These are phyloP conservation scores for Saussurea involucrata DNA, from an alignment of 129 eudicot species.

Conservation along the genomic window DNA sequence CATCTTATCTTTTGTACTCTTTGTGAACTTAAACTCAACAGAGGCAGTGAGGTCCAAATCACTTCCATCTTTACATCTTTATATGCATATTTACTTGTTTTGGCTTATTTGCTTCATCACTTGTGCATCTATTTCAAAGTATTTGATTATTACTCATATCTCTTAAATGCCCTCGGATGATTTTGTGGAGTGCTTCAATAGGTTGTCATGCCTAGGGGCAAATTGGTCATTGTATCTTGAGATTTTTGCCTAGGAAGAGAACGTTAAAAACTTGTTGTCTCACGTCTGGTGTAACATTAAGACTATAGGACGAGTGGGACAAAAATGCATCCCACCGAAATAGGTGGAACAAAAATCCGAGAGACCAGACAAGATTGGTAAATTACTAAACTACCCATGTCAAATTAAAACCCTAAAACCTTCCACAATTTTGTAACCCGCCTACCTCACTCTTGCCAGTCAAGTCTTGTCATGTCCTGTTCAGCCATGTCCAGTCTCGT, in stretches of 20 bases:
- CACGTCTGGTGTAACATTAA: no score
- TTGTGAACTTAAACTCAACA: slow-evolving; percentile 63
- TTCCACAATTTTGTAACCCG: not conserved
- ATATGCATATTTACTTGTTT: not conserved
- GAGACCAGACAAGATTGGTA: not conserved
- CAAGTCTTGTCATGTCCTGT: no score
- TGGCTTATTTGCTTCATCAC: not conserved
- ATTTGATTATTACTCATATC: not conserved
- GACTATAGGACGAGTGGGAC: no score
- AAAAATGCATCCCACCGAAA: not conserved
- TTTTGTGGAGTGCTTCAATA: not conserved
- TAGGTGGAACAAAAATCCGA: not conserved
- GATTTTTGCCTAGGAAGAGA: not conserved
- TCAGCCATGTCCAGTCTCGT: not conserved
- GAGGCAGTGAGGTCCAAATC: slow-evolving; percentile 65
- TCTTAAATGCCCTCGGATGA: not conserved
- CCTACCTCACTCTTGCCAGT: no score
- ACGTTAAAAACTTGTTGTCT: not conserved
- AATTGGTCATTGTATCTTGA: not conserved
- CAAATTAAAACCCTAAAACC: not conserved
- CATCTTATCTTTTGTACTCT: slow-evolving; percentile 55
- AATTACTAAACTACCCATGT: not conserved
- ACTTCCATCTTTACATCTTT: slow-evolving; percentile 3
- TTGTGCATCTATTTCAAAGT: not conserved
- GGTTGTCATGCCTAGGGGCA: not conserved